Evolutionary conservation across 192 early-diverging fungal genomes (phyloP), one percentile per base, ranked within the genome.

Genomic region (Spizellomyces sp.): DNA sequence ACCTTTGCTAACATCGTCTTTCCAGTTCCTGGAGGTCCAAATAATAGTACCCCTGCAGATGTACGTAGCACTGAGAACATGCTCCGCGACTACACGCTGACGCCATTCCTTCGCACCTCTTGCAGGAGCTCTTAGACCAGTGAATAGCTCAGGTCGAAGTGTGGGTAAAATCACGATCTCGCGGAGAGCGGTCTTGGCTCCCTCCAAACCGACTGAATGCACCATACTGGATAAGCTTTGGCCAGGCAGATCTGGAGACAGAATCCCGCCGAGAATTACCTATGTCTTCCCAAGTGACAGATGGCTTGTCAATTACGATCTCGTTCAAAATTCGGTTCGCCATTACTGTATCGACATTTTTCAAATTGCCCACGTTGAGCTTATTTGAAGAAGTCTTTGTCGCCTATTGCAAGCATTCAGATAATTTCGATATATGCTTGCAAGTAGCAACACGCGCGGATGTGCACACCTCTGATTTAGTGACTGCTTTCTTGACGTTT

Each of bases 1-100:
- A 78, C 79, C 48, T 83, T 83, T 36, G 86, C 86, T 7, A 85
- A 71, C 86, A 87, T 87, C 6, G 83, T 86, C 66, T 86, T 87
- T 6, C 86, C 86, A 8, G 79, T 84, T n/a, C 78, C 80, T 36
- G 83, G 84, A 45, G 84, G 84, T 4, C 85, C 85, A 74, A 85
- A 87, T 4, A 87, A 67, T 36, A 87, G 70, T 5, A 87, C 79
- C 1, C 81, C 81, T 72, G 45, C 17, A 14, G 14, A 67, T 72
- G 65, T 36, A 36, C 27, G 27, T 36, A 36, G 1, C 27, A 36
- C 3, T 36, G 27, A 36, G 27, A 36, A 36, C 27, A 36, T 36
- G 27, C 27, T 36, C 27, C 27, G 27, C 27, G 3, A 36, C 27
- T 36, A 36, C 27, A 36, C 27, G 27, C 27, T 36, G 27, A 36